Evolutionary conservation across 2,329 filamentous ascomycete species (phyloP).

Genomic region (Botrytis squamosa): DNA sequence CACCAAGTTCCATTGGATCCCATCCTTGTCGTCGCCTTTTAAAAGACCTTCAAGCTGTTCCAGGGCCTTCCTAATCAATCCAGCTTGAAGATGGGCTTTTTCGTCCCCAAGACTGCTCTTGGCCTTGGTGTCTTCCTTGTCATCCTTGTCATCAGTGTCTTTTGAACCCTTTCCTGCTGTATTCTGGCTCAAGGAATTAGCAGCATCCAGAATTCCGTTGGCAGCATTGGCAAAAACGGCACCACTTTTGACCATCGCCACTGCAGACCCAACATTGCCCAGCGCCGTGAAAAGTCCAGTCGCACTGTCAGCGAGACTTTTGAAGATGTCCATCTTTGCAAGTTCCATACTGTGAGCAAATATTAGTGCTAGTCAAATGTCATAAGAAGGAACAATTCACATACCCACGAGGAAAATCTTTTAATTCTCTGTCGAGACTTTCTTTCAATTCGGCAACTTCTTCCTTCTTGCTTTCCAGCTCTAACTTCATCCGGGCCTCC

Average conservation of each 20-base stretch:
- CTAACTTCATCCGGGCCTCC: background rate
- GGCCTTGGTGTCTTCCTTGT: background rate
- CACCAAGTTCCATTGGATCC: background rate
- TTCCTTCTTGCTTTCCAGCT: background rate
- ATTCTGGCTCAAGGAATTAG: rapidly evolving
- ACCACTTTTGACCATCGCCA: background rate
- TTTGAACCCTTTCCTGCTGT: background rate
- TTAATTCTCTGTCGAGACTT: background rate
- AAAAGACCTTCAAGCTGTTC: background rate
- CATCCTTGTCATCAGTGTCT: background rate
- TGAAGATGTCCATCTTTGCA: background rate
- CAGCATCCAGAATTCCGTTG: background rate
- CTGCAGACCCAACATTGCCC: background rate
- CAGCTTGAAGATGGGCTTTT: background rate
- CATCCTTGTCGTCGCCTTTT: background rate
- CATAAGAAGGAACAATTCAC: background rate
- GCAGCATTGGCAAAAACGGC: background rate
- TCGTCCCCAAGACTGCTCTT: background rate
- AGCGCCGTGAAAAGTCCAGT: background rate
- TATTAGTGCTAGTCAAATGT: background rate
- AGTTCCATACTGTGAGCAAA: background rate
- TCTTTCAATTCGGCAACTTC: background rate
- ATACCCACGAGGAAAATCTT: background rate
- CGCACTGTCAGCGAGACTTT: background rate
- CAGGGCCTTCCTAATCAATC: background rate